phyloP scores from a whole-genome alignment of 2,329 filamentous ascomycete species.

The Neofusicoccum ribis region DNA sequence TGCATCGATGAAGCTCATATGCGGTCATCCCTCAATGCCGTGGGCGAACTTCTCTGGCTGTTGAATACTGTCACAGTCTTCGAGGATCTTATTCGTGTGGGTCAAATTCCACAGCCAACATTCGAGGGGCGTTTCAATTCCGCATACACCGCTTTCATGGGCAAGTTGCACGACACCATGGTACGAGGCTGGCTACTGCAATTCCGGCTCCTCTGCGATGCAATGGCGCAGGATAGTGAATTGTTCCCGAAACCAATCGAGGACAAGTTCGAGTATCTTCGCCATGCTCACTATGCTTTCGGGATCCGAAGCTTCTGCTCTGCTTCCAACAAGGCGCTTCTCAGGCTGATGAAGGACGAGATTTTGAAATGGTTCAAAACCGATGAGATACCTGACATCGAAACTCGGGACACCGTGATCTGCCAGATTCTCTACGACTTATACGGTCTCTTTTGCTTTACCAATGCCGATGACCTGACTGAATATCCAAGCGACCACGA shows the following conservation, averaged over 20 bases:
- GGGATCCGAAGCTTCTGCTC: conserved; percentile 86
- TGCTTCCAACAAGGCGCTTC: conserved; percentile 79
- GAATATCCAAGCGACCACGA: conserved; percentile 76
- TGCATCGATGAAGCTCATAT: conserved; percentile 81
- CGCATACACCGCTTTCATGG: conserved; percentile 40
- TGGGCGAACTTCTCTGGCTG: conserved; percentile 71
- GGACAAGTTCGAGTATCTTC: conserved; percentile 76
- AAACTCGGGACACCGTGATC: conserved; percentile 69
- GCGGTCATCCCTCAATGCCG: conserved; percentile 67
- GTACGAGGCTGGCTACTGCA: conserved; percentile 85
- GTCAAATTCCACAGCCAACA: conserved; percentile 64
- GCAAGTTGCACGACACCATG: conserved; percentile 81
- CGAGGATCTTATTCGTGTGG: conserved; percentile 82
- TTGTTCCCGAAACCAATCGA: conserved; percentile 67
- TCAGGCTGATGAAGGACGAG: conserved; percentile 86
- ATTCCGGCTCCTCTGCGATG: conserved; percentile 77
- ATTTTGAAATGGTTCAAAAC: conserved; percentile 62
- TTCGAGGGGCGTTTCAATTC: conserved; percentile 50
- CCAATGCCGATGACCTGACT: conserved; percentile 35
- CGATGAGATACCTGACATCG: conserved; percentile 72
- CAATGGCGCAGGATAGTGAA: conserved; percentile 65
- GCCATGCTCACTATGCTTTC: conserved; percentile 78
- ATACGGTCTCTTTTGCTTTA: conserved; percentile 39
- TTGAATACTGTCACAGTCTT: conserved; percentile 78
- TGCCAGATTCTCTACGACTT: conserved; percentile 59